These are phyloP conservation scores for Ochetophila trinervis DNA, from an alignment of 306 rosid species.

Conservation along the genomic window DNA sequence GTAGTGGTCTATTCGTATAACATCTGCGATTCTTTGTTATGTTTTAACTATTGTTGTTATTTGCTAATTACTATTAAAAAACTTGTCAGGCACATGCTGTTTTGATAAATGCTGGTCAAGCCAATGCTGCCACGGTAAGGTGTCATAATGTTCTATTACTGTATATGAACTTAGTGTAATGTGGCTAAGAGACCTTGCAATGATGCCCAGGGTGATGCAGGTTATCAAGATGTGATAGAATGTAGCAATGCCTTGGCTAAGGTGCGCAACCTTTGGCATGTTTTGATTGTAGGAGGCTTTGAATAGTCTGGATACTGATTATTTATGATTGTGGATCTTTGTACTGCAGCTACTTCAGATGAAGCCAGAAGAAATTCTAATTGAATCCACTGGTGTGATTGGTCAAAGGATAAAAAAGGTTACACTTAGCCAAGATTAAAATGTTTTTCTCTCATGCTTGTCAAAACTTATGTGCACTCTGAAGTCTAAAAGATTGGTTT, in stretches of 20 bases:
- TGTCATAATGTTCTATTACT: neutral
- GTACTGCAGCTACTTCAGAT: conserved; percentile 58
- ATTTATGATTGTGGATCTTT: neutral
- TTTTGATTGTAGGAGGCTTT: neutral
- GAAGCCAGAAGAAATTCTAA: conserved; percentile 66
- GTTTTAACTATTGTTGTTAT: conserved; percentile 13
- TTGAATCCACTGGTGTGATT: conserved; percentile 93
- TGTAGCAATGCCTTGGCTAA: conserved; percentile 61
- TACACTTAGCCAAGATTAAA: conserved; percentile 12
- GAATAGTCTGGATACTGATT: neutral
- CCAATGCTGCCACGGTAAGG: conserved; percentile 88
- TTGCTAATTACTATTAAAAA: conserved; percentile 24
- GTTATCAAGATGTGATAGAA: conserved; percentile 70
- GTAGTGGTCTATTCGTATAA: conserved; percentile 2
- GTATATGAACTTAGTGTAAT: neutral
- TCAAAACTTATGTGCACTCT: conserved; percentile 12
- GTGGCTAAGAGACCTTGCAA: conserved; percentile 27
- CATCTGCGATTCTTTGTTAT: neutral
- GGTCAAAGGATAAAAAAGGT: conserved; percentile 93
- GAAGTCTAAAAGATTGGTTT: conserved; percentile 14
- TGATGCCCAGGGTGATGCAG: conserved; percentile 76
- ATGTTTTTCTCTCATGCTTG: conserved; percentile 14
- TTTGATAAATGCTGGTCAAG: conserved; percentile 94
- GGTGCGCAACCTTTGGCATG: conserved; percentile 37
- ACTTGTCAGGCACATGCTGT: conserved; percentile 83